Evolutionary conservation across 495 filamentous ascomycete genomes (phyloP).

Genomic region (Penicillium steckii): DNA sequence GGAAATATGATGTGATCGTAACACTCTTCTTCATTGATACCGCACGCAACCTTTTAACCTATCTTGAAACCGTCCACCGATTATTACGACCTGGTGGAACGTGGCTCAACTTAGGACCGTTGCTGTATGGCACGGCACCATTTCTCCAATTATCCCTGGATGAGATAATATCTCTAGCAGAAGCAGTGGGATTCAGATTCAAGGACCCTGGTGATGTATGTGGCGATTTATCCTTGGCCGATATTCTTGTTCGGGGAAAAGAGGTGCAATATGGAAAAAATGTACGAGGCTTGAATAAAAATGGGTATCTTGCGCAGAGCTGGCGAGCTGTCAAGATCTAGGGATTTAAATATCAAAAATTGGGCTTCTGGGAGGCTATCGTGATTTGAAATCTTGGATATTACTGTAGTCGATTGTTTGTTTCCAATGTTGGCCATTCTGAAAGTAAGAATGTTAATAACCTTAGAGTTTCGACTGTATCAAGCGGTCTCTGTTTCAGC

Average conservation of each 20-base stretch:
- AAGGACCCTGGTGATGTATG: conserved; percentile 7
- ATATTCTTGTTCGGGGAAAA: conserved; percentile 6
- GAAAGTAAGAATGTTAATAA: no score
- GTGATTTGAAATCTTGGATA: no score
- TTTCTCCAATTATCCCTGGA: conserved; percentile 26
- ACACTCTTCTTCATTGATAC: conserved; percentile 55
- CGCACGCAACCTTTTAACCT: conserved; percentile 42
- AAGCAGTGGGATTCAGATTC: conserved; percentile 17
- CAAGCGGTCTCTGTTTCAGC: no score
- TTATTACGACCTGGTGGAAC: conserved; percentile 36
- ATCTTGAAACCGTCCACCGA: conserved; percentile 41
- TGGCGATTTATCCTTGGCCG: conserved; percentile 10
- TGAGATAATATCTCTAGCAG: conserved; percentile 18
- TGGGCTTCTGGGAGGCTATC: no score
- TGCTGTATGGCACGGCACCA: conserved; percentile 27
- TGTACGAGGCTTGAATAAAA: conserved; percentile 21
- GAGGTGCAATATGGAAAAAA: conserved; percentile 23
- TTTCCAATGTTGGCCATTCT: no score
- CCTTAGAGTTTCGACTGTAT: no score
- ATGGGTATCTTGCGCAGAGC: conserved; percentile 26
- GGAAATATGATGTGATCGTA: conserved; percentile 38
- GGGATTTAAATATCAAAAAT: background rate
- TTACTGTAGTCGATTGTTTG: no score
- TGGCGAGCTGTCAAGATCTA: conserved; percentile 14
- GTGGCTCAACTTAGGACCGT: conserved; percentile 49